Evolutionary conservation across 306 rosid species (phyloP).

Genomic region (Fragaria vesca): DNA sequence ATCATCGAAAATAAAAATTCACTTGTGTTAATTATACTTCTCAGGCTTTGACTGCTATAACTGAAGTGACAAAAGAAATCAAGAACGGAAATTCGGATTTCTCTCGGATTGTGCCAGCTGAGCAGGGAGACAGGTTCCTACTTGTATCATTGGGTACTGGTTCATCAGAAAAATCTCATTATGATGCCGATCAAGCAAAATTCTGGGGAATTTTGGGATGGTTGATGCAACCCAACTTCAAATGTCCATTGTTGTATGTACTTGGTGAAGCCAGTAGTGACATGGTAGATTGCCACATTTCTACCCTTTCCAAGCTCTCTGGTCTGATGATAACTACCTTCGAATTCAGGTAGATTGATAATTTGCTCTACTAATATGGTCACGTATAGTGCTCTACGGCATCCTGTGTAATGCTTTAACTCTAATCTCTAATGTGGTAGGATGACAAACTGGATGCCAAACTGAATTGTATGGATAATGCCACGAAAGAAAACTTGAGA

Average conservation of each 20-base stretch:
- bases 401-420: background rate
- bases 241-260: background rate
- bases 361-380: background rate
- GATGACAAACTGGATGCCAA: background rate
- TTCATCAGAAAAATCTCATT: background rate
- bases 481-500: background rate
- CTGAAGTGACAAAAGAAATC: slow-evolving; percentile 5
- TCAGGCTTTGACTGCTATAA: background rate
- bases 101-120: background rate
- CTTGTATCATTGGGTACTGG: slow-evolving; percentile 4
- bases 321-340: slow-evolving; percentile 14
- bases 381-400: background rate
- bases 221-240: background rate
- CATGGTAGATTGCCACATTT: slow-evolving; percentile 20
- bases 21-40: background rate
- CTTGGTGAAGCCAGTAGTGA: slow-evolving; percentile 15
- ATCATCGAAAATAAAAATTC: background rate
- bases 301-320: slow-evolving; percentile 17
- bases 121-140: background rate
- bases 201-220: background rate
- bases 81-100: background rate
- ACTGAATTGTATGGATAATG: background rate
- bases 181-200: background rate
- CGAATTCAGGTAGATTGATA: slow-evolving; percentile 12
- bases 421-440: background rate